Evolutionary conservation across 345 rosid species (phyloP).

Genomic region (Aquilaria yunnanensis): DNA sequence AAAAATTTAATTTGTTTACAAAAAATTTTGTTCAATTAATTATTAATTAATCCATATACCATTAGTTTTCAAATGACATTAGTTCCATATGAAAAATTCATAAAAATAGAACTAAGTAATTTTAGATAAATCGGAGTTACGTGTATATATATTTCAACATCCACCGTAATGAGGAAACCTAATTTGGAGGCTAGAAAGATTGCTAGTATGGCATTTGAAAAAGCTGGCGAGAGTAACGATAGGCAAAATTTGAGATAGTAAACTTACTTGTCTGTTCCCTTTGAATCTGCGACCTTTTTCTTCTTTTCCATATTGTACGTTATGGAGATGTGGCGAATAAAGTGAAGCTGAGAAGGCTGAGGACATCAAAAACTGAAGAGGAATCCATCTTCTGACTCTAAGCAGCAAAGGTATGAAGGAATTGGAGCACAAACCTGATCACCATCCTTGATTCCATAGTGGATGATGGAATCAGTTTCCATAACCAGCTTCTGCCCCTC

Average conservation of each 20-base stretch:
- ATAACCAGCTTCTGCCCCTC: slow-evolving; percentile 47
- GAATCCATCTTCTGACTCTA: not conserved
- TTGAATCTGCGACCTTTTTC: slow-evolving; percentile 21
- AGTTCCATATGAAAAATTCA: no score
- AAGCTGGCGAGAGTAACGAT: slow-evolving; percentile 2
- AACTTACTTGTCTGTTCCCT: slow-evolving; percentile 38
- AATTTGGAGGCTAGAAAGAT: not conserved
- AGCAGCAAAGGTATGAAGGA: not conserved
- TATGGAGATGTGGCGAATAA: slow-evolving; percentile 56
- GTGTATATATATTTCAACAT: no score
- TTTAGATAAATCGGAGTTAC: no score
- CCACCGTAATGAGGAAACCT: not conserved
- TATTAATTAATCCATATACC: no score
- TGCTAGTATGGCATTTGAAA: not conserved
- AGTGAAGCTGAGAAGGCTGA: slow-evolving; percentile 51
- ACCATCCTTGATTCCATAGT: slow-evolving; percentile 72
- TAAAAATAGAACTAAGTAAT: no score
- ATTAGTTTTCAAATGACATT: no score
- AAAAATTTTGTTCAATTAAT: no score
- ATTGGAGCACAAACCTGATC: slow-evolving; percentile 48
- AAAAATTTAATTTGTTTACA: no score
- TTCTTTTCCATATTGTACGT: slow-evolving; percentile 25
- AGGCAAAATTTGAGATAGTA: slow-evolving; percentile 1
- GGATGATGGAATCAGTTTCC: slow-evolving; percentile 41
- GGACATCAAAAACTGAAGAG: not conserved